Conservation (phyloP, 441 rosid genomes). For the Syzygium malaccense region DNA sequence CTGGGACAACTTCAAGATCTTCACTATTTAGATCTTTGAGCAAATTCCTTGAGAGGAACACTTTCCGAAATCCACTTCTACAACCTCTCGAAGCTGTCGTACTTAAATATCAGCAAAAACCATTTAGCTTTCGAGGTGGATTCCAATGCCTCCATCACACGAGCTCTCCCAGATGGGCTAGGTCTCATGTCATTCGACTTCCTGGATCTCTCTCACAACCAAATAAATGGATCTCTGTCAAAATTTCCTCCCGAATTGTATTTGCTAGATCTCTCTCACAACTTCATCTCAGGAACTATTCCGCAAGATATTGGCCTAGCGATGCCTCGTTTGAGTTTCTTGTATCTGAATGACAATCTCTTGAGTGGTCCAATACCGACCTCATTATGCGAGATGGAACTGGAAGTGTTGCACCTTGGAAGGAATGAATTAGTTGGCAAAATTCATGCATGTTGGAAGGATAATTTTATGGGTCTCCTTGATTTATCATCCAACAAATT, state of each 20-base stretch:
- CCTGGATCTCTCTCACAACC: not conserved
- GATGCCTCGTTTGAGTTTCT: fast-evolving
- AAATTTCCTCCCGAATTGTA: fast-evolving
- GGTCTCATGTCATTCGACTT: fast-evolving
- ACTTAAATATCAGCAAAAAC: not conserved
- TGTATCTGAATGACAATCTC: not conserved
- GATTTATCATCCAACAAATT: not conserved
- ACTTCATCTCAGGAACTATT: not conserved
- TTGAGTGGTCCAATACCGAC: not conserved
- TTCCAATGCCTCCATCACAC: not conserved
- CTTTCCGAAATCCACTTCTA: not conserved
- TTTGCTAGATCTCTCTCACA: not conserved
- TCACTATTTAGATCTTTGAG: fast-evolving
- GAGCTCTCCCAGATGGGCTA: not conserved
- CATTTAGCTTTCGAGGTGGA: not conserved
- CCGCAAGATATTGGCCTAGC: not conserved
- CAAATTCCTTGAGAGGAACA: not conserved
- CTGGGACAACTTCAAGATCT: not conserved
- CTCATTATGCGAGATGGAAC: not conserved
- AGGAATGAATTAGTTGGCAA: not conserved
- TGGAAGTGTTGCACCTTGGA: fast-evolving
- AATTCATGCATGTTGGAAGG: not conserved
- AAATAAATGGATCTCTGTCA: not conserved
- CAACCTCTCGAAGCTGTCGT: not conserved
- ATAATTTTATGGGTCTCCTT: fast-evolving